Conservation (phyloP, 2,329 filamentous ascomycete genomes). For the Sporothrix brasiliensis region DNA sequence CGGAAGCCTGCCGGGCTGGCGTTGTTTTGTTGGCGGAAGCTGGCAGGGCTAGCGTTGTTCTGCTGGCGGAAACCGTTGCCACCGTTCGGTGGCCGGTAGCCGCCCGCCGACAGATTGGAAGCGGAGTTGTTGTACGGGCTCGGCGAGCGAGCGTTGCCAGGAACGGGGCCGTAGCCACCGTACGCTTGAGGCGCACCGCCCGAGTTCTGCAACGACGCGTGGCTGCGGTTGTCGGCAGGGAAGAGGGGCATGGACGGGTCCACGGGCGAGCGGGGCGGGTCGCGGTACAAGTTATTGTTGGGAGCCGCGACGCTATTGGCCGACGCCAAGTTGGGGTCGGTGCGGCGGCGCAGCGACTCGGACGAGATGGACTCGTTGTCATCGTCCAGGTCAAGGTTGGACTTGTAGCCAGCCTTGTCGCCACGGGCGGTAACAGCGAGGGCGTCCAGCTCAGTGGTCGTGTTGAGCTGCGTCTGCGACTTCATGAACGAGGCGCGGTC, state of each 20-base stretch:
- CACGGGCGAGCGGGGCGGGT: constrained; percentile 50
- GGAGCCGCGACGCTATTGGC: constrained; percentile 15
- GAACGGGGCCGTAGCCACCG: constrained; percentile 11
- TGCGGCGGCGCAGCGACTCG: constrained; percentile 54
- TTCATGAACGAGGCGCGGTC: constrained; percentile 91
- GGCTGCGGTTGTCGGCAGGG: constrained; percentile 46
- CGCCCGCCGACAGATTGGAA: constrained; percentile 36
- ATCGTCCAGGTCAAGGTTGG: constrained; percentile 68
- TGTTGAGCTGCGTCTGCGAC: constrained; percentile 71
- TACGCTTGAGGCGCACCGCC: constrained; percentile 31
- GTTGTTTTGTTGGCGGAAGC: constrained; percentile 34
- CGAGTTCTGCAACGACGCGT: constrained; percentile 38
- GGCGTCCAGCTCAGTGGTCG: constrained; percentile 77
- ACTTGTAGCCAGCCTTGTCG: constrained; percentile 66
- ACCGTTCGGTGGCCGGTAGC: constrained; percentile 47
- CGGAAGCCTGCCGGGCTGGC: constrained; percentile 41
- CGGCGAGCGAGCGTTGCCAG: constrained; percentile 38
- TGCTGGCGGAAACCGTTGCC: constrained; percentile 42
- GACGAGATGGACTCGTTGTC: constrained; percentile 70
- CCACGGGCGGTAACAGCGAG: constrained; percentile 79
- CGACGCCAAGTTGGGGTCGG: constrained; percentile 38
- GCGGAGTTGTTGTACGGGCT: constrained; percentile 39
- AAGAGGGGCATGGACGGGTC: constrained; percentile 57
- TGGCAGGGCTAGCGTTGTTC: constrained; percentile 42
- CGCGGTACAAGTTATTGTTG: constrained; percentile 37